Percentiles rank a stretch among this genome's conserved stretches.
Conservation (phyloP, 345 rosid genomes). For the Orychophragmus violaceus region DNA sequence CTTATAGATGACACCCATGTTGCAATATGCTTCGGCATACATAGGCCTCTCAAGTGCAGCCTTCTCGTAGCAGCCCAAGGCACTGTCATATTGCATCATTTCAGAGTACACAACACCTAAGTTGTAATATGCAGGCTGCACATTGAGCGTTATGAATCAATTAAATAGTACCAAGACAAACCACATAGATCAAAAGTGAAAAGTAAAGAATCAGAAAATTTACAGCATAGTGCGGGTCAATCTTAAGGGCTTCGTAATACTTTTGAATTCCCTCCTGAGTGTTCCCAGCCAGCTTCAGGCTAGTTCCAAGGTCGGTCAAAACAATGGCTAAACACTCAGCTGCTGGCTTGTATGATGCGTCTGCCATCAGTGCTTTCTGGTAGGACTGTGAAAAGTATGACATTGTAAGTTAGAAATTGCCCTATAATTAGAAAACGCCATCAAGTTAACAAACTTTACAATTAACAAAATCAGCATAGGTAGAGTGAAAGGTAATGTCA, state of each 20-base stretch:
- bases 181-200: not conserved
- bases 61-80: slow-evolving; percentile 90
- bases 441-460: not conserved
- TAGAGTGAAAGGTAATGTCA: not conserved
- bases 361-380: slow-evolving; percentile 86
- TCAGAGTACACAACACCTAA: slow-evolving; percentile 98
- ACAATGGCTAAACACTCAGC: slow-evolving; percentile 97
- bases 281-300: slow-evolving; percentile 92
- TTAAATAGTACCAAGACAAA: not conserved
- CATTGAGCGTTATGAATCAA: not conserved
- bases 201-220: slow-evolving; percentile 13
- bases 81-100: slow-evolving; percentile 96
- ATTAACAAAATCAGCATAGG: slow-evolving; percentile 4
- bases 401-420: not conserved
- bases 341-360: slow-evolving; percentile 82
- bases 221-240: slow-evolving; percentile 97
- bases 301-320: slow-evolving; percentile 93
- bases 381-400: slow-evolving; percentile 60
- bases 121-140: slow-evolving; percentile 99
- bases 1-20: slow-evolving; percentile 98
- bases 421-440: not conserved
- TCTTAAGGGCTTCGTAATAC: slow-evolving; percentile 95
- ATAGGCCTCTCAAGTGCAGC: slow-evolving; percentile 95
- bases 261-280: slow-evolving; percentile 97
- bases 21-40: slow-evolving; percentile 99